Evolutionary conservation across 1,284 basidiomycete species (phyloP), one percentile per base, ranked within the genome.

Genomic region (Moniliella sp.): DNA sequence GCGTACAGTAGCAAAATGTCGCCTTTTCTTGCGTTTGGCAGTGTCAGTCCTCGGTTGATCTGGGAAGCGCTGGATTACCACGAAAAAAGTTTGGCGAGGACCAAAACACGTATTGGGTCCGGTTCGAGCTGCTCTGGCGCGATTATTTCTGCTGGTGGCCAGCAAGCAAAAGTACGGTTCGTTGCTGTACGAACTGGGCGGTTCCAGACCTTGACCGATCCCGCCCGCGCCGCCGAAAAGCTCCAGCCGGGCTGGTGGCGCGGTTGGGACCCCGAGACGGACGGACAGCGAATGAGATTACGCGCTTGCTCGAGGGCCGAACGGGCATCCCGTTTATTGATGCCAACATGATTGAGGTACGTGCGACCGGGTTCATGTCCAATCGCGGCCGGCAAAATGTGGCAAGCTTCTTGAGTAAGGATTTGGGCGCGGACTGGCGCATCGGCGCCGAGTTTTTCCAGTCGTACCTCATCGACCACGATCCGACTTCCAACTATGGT

Each of bases 281-380:
- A 45, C 16, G 40, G 36, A 1, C 32, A 13, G 44, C 42, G 37
- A 42, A 59, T 33, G 38, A 50, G 5, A 57, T 62, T 23, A 50
- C 62, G 25, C 47, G 62, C 30, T 66, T 67, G 58, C 57, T 68
- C 29, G 58, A 66, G 33, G 69, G 68, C 1, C 53, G 55, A 15
- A 71, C 69, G 10, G 67, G 68, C 2, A 64, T 68, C 2, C 68
- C 68, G 1, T 67, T 70, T 37, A 63, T 71, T 35, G 69, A 70
- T 40, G 69, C 69, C 28, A 66, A 66, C 51, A 68, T 69, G 57
- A 46, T 61, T 15, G 69, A 71, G 46, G 51, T 70, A 18, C 46
- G 50, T 5, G 54, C 64, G 33, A 66, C 66, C 4, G 69, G 50
- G 15, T 54, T 54, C 34, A 50, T 54, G 48, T 43, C 39, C 23